Base-by-base conservation (phyloP, 2,329 filamentous ascomycete genomes). In the Fusarium anguioides region DNA sequence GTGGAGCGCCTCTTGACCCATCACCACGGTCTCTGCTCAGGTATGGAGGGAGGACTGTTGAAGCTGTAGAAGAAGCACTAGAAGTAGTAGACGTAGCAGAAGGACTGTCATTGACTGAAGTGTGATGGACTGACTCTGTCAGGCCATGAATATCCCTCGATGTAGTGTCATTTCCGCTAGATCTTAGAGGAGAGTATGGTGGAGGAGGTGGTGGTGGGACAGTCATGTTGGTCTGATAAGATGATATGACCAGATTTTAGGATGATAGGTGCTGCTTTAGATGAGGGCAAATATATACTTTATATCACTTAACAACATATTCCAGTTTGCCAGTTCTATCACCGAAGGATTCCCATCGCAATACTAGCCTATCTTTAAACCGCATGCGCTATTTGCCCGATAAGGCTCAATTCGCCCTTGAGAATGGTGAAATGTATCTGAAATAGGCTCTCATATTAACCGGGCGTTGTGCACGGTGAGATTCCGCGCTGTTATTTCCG, bases 131-230 rank as follows among this genome's bases (percentile, higher is more conserved):
- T 7, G 27, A 33, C 26, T 54, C 46, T 15, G 46, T 35, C 11
- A 31, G 20, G 8, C 31, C 24, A 20, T 23, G 33, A 9, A 52
- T 18, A 2, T 64, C 46, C 20, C 36, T 24, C 4, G 21, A 17
- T 3, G 33, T 35, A 1, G 18, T 14, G 21, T 42, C 11, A 23
- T 5, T 27, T 15, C 18, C 35, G n/a, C 23, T 42, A 20, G 49
- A 50, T 8, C 21, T 21, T 11, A 26, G 27, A 15, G 46, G 59
- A 8, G 60, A 64, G 5, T 64, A 64, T 23, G 61, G 59, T 10
- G 61, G 61, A 44, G 61, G 59, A 8, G 61, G 61, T 40, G 61
- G 59, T 10, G 61, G 61, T 40, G 61, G 61, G 17, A 41, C 41
- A 40, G 42, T 17, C 61, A 64, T 64, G 6, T 14, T 48, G 53